phyloP scores from a whole-genome alignment of 495 filamentous ascomycete species.

The Aspergillus haitiensis region DNA sequence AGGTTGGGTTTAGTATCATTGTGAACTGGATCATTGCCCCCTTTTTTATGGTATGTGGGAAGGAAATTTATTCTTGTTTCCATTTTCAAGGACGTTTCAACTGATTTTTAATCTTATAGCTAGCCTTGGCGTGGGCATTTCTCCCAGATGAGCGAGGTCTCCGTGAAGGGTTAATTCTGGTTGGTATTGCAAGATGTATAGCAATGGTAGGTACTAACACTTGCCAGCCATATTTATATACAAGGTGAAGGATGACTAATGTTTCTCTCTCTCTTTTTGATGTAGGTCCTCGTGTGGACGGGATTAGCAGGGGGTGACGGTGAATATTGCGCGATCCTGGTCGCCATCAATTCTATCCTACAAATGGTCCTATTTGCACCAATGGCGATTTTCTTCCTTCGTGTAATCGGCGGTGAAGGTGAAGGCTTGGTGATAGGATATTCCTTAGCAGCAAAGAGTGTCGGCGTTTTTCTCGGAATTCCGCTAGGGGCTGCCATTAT shows the following conservation, averaged over 20 bases:
- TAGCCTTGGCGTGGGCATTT: slow-evolving; percentile 79
- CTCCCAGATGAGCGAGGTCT: slow-evolving; percentile 69
- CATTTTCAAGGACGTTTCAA: slow-evolving; percentile 20
- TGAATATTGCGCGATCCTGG: slow-evolving; percentile 88
- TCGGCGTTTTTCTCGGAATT: slow-evolving; percentile 84
- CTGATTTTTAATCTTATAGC: slow-evolving; percentile 56
- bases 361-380: slow-evolving; percentile 89
- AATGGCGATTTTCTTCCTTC: slow-evolving; percentile 74
- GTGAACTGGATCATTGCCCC: slow-evolving; percentile 92
- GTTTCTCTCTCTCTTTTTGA: too few species aligned
- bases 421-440: slow-evolving; percentile 58
- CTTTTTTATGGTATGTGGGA: slow-evolving; percentile 70
- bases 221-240: too few species aligned
- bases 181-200: slow-evolving; percentile 77
- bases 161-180: slow-evolving; percentile 71
- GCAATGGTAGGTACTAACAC: slow-evolving; percentile 63
- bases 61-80: background rate
- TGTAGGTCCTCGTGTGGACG: slow-evolving; percentile 74
- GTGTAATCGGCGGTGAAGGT: slow-evolving; percentile 56
- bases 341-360: slow-evolving; percentile 82
- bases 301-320: slow-evolving; percentile 72
- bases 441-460: slow-evolving; percentile 70
- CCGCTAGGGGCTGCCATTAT: slow-evolving; percentile 76
- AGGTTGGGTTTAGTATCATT: slow-evolving; percentile 74
- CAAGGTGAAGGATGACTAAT: too few species aligned